These are phyloP conservation scores for Phyllosticta ampelicida DNA, from an alignment of 2,329 filamentous ascomycete genomes.

Conservation along the genomic window DNA sequence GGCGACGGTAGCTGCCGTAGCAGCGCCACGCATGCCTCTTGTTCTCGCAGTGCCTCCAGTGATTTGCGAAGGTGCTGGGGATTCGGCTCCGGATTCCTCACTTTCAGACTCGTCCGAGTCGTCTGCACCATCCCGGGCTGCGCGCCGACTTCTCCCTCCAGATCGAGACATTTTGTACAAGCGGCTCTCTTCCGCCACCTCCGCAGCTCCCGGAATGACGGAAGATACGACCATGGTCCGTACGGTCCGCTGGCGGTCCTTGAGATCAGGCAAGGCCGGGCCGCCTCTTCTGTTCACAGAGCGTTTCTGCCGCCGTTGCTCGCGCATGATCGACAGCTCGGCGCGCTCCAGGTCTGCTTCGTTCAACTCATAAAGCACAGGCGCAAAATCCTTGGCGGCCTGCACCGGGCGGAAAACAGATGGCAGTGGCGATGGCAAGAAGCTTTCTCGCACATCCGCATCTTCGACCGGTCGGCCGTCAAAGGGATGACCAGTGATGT, in stretches of 20 bases:
- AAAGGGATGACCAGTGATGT: constrained; percentile 87
- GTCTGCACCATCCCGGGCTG: constrained; percentile 51
- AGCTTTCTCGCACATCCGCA: constrained; percentile 72
- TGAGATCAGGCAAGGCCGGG: constrained; percentile 87
- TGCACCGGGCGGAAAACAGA: constrained; percentile 83
- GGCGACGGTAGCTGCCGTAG: constrained; percentile 73
- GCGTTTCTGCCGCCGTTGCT: constrained; percentile 88
- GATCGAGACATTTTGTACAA: constrained; percentile 57
- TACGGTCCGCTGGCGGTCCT: constrained; percentile 86
- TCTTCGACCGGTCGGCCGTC: constrained; percentile 91
- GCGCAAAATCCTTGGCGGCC: constrained; percentile 85
- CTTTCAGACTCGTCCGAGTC: constrained; percentile 89
- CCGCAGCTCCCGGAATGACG: constrained; percentile 77
- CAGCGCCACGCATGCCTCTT: constrained; percentile 79
- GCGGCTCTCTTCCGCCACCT: constrained; percentile 70
- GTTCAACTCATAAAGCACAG: constrained; percentile 87
- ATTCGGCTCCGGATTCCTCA: constrained; percentile 77
- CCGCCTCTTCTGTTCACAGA: constrained; percentile 90
- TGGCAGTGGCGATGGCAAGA: constrained; percentile 73
- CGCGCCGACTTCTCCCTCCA: constrained; percentile 38
- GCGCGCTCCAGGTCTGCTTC: constrained; percentile 83
- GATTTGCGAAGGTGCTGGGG: constrained; percentile 62
- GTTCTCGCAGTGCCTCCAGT: constrained; percentile 68
- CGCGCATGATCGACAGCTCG: constrained; percentile 84
- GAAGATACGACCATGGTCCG: constrained; percentile 86